Conservation (phyloP, 176 grass and related monocot species). For the Avena sativa region DNA sequence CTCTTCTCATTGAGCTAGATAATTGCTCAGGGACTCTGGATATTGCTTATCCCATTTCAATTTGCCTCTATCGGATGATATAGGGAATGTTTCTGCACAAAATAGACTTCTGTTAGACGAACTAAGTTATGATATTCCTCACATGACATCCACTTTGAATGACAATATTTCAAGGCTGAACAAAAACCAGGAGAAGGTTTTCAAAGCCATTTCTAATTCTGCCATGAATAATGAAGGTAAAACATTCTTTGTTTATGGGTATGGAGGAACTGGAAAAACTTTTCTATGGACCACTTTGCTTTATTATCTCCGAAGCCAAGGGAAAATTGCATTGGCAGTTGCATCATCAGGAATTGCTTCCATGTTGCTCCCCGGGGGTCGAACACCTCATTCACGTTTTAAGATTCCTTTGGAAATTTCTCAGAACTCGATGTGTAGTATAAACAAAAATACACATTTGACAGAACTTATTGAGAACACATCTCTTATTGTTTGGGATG, state of each 20-base stretch:
- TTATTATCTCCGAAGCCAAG: not conserved
- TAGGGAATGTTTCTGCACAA: not conserved
- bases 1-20: not conserved
- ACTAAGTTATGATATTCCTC: not conserved
- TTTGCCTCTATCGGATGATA: not conserved
- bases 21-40: not conserved
- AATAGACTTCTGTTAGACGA: not conserved
- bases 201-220: not conserved
- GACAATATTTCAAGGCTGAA: not conserved
- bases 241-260: not conserved
- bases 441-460: no score
- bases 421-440: no score
- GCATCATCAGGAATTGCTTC: not conserved
- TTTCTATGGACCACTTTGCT: not conserved
- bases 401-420: no score
- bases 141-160: not conserved
- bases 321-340: not conserved
- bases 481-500: no score
- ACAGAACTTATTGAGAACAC: no score
- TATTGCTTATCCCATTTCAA: not conserved
- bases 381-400: no score
- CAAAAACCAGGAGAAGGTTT: not conserved
- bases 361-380: not conserved
- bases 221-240: not conserved
- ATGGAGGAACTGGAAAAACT: not conserved